Base-by-base conservation (phyloP, 2,329 filamentous ascomycete genomes). In the Ophiocordyceps sinensis region DNA sequence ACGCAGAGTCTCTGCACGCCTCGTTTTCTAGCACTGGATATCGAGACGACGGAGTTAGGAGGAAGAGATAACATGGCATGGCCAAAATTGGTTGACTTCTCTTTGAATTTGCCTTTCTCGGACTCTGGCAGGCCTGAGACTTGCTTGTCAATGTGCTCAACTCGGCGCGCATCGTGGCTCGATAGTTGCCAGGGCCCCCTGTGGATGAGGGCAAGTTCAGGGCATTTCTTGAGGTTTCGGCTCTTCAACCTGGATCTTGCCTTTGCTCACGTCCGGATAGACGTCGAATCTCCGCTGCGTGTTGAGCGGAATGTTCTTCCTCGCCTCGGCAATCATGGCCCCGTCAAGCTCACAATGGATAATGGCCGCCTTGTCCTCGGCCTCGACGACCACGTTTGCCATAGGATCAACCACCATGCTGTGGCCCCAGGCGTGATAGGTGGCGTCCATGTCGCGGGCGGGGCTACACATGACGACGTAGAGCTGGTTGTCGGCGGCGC, bases 391-490 rank as follows among this genome's bases (percentile, higher is more conserved):
- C n/a, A 96, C 75, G 50, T 79, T 68, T 12, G 87, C 91, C 67
- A 89, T 84, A 2, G 91, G 89, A 58, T 94, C 85, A 7, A 83
- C 80, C 41, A 96, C 70, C 68, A 95, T 68, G 51, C 82, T 93
- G 60, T 98, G 91, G 0, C 91, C 91, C 73, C 80, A 98, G 1
- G 91, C 89, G 55, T 88, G 79, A 59, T 98, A 98, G 6, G 71
- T 70, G 1, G 85, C 85, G 35, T 60, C 56, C 68, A 79, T 70
- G 60, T 94, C 86, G 45, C 89, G 71, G 28, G 89, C 87, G 1
- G 91, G 91, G 57, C 84, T 91, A 65, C 91, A 98, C 58, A 98
- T 64, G 29, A 79, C 91, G 12, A 96, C 87, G 60, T 93, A 96
- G 10, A 93, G 67, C 68, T 98, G 87, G 58, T 96, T 96, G 56